A percentile compares a stretch with the other conserved stretches of the same genome.
These are phyloP conservation scores for Pleurotus eryngii DNA, from an alignment of 768 basidiomycete genomes.

Conservation along the genomic window DNA sequence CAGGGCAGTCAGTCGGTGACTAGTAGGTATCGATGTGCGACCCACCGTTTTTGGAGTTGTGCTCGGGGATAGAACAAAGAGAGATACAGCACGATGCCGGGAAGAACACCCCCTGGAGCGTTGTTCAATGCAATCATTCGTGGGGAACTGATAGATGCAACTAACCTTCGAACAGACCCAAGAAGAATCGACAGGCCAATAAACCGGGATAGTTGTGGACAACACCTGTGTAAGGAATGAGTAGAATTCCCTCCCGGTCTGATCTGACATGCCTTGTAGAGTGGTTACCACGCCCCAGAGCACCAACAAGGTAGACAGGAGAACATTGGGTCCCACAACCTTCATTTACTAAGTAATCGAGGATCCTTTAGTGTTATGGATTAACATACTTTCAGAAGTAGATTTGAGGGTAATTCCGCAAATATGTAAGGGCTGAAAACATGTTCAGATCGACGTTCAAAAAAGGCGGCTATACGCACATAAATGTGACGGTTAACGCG, in stretches of 20 bases:
- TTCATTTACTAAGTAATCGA: slow-evolving; percentile 8
- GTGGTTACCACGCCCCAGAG: slow-evolving; percentile 42
- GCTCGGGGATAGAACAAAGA: slow-evolving; percentile 33
- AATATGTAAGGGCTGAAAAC: slow-evolving; percentile 22
- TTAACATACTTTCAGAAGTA: slow-evolving; percentile 32
- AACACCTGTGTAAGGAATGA: slow-evolving; percentile 22
- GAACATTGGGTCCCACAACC: slow-evolving; percentile 36
- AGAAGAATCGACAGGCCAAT: slow-evolving; percentile 44
- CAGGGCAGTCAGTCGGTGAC: slow-evolving; percentile 43
- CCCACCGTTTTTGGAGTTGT: slow-evolving; percentile 26
- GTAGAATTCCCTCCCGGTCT: not conserved
- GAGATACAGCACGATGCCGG: slow-evolving; percentile 28
- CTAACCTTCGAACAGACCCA: slow-evolving; percentile 45
- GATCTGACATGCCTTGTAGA: slow-evolving; percentile 32
- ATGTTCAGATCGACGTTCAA: not conserved
- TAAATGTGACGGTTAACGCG: slow-evolving; percentile 25
- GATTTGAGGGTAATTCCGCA: slow-evolving; percentile 35
- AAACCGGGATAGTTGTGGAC: slow-evolving; percentile 37
- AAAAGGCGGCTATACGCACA: slow-evolving; percentile 2
- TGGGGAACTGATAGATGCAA: slow-evolving; percentile 7
- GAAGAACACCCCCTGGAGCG: slow-evolving; percentile 26
- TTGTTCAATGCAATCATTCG: slow-evolving; percentile 5
- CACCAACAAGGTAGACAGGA: slow-evolving; percentile 39
- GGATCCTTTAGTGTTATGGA: not conserved
- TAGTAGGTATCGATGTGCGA: slow-evolving; percentile 33